Base-by-base conservation (phyloP, 495 filamentous ascomycete genomes). In the Neurospora tetrasperma region DNA sequence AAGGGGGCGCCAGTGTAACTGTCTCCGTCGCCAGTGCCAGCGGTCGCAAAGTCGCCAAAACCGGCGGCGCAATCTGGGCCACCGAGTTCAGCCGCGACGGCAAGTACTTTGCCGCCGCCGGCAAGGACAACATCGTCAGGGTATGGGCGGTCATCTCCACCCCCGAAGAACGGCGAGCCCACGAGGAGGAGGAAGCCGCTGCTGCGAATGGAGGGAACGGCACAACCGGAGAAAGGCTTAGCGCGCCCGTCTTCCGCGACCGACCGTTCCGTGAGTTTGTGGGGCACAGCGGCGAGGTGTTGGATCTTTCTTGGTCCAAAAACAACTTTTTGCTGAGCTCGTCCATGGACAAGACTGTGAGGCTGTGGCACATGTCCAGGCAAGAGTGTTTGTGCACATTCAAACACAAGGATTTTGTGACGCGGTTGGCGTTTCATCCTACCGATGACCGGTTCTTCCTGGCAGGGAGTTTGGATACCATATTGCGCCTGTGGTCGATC, bases 251-350 rank as follows among this genome's bases (percentile, higher is more conserved):
- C n/a, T 98, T 99, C 80, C 88, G 89, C 76, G 84, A 87, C 20
- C 90, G 91, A 78, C 92, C 94, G 2, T 77, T 92, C 6, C 88
- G 90, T 70, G 91, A 96, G 77, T 97, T 96, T 77, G 83, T 89
- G 71, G 94, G 94, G 0, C 96, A 99, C 78, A 92, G 89, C 0
- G 91, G 91, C 8, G 94, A 94, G 78, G 89, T 99, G 6, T 83
- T 99, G 75, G 95, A 97, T 78, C 77, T 99, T 43, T 97, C 93
- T 80, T 99, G 96, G 95, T 97, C 94, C 84, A 99, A 99, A 87
- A 99, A 99, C 78, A 97, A 97, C 76, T 99, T 99, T 75, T 84
- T 99, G 70, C 87, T 99, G 40, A 97, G 95, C 39, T 97, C 94
- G 0, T 97, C 94, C 0, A 98, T 97, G 93, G 96, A 99, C 80